These are phyloP conservation scores for Daucus carota DNA, from an alignment of 129 eudicot genomes.

Conservation along the genomic window DNA sequence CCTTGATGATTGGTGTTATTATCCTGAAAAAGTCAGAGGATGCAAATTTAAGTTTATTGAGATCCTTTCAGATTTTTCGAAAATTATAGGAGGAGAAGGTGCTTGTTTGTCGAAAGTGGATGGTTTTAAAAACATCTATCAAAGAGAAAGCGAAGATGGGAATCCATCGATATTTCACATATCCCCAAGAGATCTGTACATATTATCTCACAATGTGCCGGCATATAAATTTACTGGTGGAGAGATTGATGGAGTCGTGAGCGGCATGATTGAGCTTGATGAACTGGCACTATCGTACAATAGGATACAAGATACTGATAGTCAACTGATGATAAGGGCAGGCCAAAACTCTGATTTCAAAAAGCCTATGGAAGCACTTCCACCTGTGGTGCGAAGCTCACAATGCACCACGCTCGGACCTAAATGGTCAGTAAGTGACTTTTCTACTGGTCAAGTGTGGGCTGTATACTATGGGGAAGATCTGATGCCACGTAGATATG, in stretches of 20 bases:
- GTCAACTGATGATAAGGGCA: conserved; percentile 16
- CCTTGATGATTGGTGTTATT: conserved; percentile 53
- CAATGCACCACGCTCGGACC: conserved; percentile 28
- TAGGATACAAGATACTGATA: conserved; percentile 15
- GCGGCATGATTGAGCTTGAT: conserved; percentile 53
- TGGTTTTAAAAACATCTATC: conserved; percentile 37
- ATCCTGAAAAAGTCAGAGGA: conserved; percentile 33
- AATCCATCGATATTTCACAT: conserved; percentile 21
- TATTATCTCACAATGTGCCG: conserved; percentile 49
- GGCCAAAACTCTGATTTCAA: conserved; percentile 16
- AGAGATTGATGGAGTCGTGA: conserved; percentile 35
- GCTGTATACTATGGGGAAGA: conserved; percentile 39
- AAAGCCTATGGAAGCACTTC: background rate
- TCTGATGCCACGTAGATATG: conserved; percentile 48
- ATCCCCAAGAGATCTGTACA: conserved; percentile 37
- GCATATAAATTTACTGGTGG: conserved; percentile 41
- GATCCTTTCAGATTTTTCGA: conserved; percentile 35
- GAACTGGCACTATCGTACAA: conserved; percentile 30
- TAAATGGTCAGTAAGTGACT: conserved; percentile 33
- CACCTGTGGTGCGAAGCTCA: conserved; percentile 2
- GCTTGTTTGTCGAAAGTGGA: conserved; percentile 36
- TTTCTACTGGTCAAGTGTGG: conserved; percentile 55
- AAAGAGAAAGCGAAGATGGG: conserved; percentile 30
- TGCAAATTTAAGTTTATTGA: conserved; percentile 41
- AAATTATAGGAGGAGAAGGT: conserved; percentile 35